Evolutionary conservation across 2,329 filamentous ascomycete species (phyloP).

Genomic region (Sclerotiophoma versabilis): DNA sequence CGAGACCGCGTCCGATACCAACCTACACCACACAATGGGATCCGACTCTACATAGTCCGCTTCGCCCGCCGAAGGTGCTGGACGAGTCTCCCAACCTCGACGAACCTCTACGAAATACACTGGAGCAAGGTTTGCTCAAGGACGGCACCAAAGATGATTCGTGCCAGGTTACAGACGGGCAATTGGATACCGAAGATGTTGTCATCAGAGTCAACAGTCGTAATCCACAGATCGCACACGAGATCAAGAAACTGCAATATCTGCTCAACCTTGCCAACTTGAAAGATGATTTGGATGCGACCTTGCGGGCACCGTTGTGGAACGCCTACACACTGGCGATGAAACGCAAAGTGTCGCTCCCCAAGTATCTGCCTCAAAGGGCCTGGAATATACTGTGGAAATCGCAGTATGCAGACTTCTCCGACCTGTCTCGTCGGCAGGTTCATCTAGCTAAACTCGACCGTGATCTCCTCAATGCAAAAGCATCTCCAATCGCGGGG

Average conservation of each 20-base stretch:
- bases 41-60: conserved; percentile 28
- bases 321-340: conserved; percentile 39
- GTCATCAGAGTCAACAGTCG: background rate
- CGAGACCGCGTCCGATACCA: conserved; percentile 32
- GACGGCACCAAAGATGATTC: background rate
- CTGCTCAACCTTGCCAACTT: conserved; percentile 21
- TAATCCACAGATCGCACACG: background rate
- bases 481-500: conserved; percentile 23
- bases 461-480: conserved; percentile 35
- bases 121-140: conserved; percentile 2
- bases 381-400: conserved; percentile 48
- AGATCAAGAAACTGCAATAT: conserved; percentile 21
- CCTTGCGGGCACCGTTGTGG: conserved; percentile 34
- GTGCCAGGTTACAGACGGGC: background rate
- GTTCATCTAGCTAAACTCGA: conserved; percentile 34
- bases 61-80: background rate
- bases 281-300: background rate
- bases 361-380: conserved; percentile 27
- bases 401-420: conserved; percentile 25
- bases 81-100: background rate
- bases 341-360: conserved; percentile 22
- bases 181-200: background rate
- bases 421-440: conserved; percentile 23
- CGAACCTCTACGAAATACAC: background rate
- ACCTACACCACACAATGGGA: conserved; percentile 36